Evolutionary conservation across 768 basidiomycete genomes (phyloP).

Genomic region (Leccinellum luteum): DNA sequence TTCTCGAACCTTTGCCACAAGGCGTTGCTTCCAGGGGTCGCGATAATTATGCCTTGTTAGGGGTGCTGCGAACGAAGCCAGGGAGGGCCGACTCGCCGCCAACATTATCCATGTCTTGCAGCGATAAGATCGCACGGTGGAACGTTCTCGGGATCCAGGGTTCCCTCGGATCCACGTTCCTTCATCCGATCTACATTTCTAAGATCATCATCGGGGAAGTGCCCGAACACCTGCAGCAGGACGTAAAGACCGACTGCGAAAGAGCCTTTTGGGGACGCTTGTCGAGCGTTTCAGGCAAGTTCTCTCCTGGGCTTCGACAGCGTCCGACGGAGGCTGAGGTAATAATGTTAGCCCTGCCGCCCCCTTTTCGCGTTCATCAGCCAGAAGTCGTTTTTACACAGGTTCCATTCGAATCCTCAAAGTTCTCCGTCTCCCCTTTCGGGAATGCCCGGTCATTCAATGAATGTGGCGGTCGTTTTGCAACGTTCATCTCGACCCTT

Average conservation of each 20-base stretch:
- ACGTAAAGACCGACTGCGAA: constrained; percentile 59
- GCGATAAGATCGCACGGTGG: constrained; percentile 93
- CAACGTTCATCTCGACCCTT: neutral
- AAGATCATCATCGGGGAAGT: constrained; percentile 75
- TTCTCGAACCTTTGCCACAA: constrained; percentile 34
- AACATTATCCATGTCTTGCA: constrained; percentile 87
- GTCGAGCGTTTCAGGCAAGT: constrained; percentile 39
- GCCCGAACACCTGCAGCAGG: constrained; percentile 33
- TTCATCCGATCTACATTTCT: constrained; percentile 63
- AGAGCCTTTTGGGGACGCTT: constrained; percentile 65
- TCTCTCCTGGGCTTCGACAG: neutral
- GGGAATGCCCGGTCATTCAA: constrained; percentile 51
- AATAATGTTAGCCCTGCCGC: constrained; percentile 40
- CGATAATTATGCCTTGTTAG: constrained; percentile 70
- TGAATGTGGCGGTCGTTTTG: constrained; percentile 50
- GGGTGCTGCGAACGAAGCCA: constrained; percentile 89
- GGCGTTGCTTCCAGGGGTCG: constrained; percentile 65
- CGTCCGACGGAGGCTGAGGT: neutral
- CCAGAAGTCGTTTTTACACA: constrained; percentile 60
- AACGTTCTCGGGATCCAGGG: constrained; percentile 84
- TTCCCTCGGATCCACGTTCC: constrained; percentile 57
- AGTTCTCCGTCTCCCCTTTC: constrained; percentile 44
- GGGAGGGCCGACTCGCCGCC: constrained; percentile 87
- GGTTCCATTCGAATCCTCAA: constrained; percentile 47
- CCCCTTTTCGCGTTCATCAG: constrained; percentile 45